Percentiles rank a stretch among this genome's conserved stretches.
Evolutionary conservation across 129 eudicot species (phyloP).

Genomic region (Tanacetum coccineum): DNA sequence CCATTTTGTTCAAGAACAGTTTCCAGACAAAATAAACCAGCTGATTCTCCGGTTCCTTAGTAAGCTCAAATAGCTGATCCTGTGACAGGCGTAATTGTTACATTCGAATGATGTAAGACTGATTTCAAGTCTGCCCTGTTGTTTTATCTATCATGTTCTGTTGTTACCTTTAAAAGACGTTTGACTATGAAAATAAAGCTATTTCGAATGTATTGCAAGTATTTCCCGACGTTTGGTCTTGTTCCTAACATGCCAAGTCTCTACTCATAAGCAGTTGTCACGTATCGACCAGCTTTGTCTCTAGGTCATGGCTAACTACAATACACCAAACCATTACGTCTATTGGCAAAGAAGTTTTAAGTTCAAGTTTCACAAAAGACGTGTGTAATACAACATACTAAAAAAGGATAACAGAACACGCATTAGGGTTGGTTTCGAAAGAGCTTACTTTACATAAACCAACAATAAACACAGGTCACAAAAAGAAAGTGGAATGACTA

Average conservation of each 20-base stretch:
- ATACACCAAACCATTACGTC: too few relatives aligned
- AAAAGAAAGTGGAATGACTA: not conserved
- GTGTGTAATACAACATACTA: not conserved
- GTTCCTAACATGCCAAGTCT: too few relatives aligned
- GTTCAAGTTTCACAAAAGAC: not conserved
- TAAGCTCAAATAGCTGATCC: conserved; percentile 30
- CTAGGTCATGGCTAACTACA: too few relatives aligned
- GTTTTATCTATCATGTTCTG: conserved; percentile 1
- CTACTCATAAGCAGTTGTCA: too few relatives aligned
- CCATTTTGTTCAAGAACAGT: conserved; percentile 56
- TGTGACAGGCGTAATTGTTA: not conserved
- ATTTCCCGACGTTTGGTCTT: too few relatives aligned
- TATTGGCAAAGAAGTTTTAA: not conserved
- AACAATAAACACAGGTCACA: not conserved
- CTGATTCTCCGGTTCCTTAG: conserved; percentile 36
- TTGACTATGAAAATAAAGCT: not conserved
- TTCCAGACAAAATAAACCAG: conserved; percentile 38
- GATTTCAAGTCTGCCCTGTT: not conserved
- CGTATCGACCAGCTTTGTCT: too few relatives aligned
- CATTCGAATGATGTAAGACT: not conserved
- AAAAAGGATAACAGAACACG: too few relatives aligned
- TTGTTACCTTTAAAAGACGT: not conserved
- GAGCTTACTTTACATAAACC: conserved; percentile 12
- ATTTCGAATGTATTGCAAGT: too few relatives aligned
- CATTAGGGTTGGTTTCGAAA: not conserved